Conservation (phyloP, 2,329 filamentous ascomycete species). For the Ceratocystis papillata region DNA sequence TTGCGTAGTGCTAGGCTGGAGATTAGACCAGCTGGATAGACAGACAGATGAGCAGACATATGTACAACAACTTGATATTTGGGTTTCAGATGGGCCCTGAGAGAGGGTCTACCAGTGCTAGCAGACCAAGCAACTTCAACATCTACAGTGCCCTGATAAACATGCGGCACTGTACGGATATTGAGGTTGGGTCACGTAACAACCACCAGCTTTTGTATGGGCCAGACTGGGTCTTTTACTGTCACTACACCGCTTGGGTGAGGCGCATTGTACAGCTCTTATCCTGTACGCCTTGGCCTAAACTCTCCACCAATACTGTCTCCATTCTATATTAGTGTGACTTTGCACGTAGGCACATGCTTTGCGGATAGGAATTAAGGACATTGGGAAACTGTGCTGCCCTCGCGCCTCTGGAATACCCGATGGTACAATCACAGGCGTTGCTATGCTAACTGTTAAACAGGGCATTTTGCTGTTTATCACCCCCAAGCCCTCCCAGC, state of each 20-base stretch:
- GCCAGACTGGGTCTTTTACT: not conserved
- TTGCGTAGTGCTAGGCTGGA: not conserved
- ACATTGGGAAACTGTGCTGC: not conserved
- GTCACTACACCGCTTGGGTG: not conserved
- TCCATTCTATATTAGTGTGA: not conserved
- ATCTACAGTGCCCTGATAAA: not conserved
- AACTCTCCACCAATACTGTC: slow-evolving; percentile 11
- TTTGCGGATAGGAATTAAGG: too few species aligned
- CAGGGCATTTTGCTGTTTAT: not conserved
- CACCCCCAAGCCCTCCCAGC: too few species aligned
- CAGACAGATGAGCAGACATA: too few species aligned
- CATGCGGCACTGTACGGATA: not conserved
- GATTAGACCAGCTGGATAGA: too few species aligned
- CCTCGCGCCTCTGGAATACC: not conserved
- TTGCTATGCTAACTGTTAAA: slow-evolving; percentile 6
- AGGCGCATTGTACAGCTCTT: not conserved
- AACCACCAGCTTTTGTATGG: not conserved
- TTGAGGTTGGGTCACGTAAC: not conserved
- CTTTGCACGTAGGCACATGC: not conserved
- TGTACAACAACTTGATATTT: too few species aligned
- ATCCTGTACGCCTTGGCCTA: not conserved
- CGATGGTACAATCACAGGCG: not conserved
- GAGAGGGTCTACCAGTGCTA: too few species aligned
- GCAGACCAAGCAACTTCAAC: not conserved
- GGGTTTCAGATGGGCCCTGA: too few species aligned